Evolutionary conservation across 257 asterid genomes (phyloP).

Genomic region (Penstemon newberryi): DNA sequence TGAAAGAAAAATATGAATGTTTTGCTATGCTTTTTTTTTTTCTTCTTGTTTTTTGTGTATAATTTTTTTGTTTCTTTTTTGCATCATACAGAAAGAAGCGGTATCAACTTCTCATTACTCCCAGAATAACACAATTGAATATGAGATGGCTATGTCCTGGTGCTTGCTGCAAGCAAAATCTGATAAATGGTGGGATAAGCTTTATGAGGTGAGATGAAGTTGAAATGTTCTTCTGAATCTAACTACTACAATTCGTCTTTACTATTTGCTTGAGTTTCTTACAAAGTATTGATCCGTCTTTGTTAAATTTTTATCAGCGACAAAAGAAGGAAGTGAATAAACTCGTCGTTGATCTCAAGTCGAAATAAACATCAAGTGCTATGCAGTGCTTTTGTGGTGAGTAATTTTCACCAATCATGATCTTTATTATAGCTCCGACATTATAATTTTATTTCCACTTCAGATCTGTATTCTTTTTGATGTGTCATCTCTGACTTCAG

Average conservation of each 20-base stretch:
- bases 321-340: conserved; percentile 41
- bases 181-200: conserved; percentile 57
- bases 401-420: conserved; percentile 15
- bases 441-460: not conserved
- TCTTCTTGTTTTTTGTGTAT: not conserved
- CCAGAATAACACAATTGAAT: conserved; percentile 80
- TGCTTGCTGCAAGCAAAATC: conserved; percentile 57
- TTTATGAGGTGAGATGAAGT: conserved; percentile 54
- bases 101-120: conserved; percentile 86
- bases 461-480: not conserved
- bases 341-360: conserved; percentile 34
- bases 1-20: not conserved
- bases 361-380: conserved; percentile 33
- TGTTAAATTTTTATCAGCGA: conserved; percentile 36
- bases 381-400: conserved; percentile 28
- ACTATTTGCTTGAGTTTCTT: conserved; percentile 8
- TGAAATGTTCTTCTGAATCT: conserved; percentile 16
- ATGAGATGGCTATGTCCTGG: conserved; percentile 86
- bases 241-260: not conserved
- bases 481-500: not conserved
- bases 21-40: conserved; percentile 4
- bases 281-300: not conserved
- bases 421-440: not conserved
- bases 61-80: conserved; percentile 3
- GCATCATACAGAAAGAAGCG: conserved; percentile 61